Base-by-base conservation (phyloP, 2,329 filamentous ascomycete species). In the Ophiostoma ips region DNA sequence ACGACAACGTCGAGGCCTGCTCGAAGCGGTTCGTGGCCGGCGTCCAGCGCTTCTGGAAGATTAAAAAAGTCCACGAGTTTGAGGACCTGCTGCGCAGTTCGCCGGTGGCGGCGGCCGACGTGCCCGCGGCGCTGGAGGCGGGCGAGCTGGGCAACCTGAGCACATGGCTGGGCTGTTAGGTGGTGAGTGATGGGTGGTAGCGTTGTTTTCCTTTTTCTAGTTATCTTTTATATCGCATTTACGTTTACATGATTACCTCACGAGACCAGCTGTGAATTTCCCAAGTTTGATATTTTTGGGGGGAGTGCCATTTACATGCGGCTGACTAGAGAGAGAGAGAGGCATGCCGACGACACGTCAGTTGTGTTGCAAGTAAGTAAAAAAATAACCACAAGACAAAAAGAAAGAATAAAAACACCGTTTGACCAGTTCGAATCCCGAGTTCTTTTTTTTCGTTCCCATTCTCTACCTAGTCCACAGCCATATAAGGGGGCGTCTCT, bases 31-130 rank as follows among this genome's bases (percentile, higher is more conserved):
- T 94, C 59, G 79, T 76, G 0, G 72, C 79, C 33, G 87, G 82
- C 0, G 73, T 87, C 18, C 73, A 79, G 52, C 73, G 71, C 21
- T 95, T 95, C 64, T 95, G 85, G 81, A 71, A 74, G 55, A 79
- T 92, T 58, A 85, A 81, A 68, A 73, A 76, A 48, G 71, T 73
- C 55, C 70, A 71, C 59, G 74, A 77, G 55, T 75, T 92, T 58
- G 81, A 87, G 64, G 72, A 78, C 52, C 61, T 86, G 24, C 54
- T 76, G n/a, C 61, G 65, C 13, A 67, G 67, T 47, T 52, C 63
- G 13, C 56, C 59, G 1, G 21, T 48, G 2, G 46, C 57, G 13
- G 51, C 53, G 11, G 56, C 58, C 2, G 54, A 36, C 2, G 35
- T 47, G 15, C 41, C 35, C 7, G 57, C 52, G 1, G 54, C 55